Evolutionary conservation across 345 rosid genomes (phyloP).

Genomic region (Ceriops tagal): DNA sequence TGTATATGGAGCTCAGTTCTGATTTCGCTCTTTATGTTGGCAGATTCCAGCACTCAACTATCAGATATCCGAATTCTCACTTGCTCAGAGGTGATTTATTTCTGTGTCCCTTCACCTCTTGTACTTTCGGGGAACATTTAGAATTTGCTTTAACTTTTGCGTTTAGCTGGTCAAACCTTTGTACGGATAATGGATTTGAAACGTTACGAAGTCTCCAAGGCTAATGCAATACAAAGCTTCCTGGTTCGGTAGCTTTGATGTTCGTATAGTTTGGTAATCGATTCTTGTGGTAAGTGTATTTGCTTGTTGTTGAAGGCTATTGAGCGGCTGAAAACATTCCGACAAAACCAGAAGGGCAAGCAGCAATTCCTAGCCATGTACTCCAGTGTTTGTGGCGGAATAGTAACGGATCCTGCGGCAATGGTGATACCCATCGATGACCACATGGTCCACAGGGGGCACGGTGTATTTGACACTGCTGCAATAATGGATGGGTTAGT

Average conservation of each 20-base stretch:
- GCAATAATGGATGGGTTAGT: conserved; percentile 75
- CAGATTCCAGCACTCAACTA: conserved; percentile 40
- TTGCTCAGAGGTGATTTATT: conserved; percentile 64
- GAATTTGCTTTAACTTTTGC: not conserved
- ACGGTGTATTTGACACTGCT: conserved; percentile 92
- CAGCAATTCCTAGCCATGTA: conserved; percentile 76
- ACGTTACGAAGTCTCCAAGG: not conserved
- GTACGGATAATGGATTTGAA: not conserved
- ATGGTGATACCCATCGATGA: conserved; percentile 94
- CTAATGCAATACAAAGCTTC: not conserved
- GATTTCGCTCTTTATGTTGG: not conserved
- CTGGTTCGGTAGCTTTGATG: not conserved
- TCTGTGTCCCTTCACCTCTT: conserved; percentile 1
- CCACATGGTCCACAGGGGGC: conserved; percentile 94
- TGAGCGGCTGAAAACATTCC: conserved; percentile 47
- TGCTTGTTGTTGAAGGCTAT: conserved; percentile 42
- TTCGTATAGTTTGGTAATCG: not conserved
- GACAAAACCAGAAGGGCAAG: conserved; percentile 45
- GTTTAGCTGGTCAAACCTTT: not conserved
- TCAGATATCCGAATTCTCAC: conserved; percentile 57
- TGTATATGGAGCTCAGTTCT: not conserved
- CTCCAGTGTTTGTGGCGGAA: conserved; percentile 82
- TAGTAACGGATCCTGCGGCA: conserved; percentile 63
- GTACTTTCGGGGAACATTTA: not conserved
- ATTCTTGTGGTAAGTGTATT: not conserved